Evolutionary conservation across 2,329 filamentous ascomycete species (phyloP).

Genomic region (Aaosphaeria arxii): DNA sequence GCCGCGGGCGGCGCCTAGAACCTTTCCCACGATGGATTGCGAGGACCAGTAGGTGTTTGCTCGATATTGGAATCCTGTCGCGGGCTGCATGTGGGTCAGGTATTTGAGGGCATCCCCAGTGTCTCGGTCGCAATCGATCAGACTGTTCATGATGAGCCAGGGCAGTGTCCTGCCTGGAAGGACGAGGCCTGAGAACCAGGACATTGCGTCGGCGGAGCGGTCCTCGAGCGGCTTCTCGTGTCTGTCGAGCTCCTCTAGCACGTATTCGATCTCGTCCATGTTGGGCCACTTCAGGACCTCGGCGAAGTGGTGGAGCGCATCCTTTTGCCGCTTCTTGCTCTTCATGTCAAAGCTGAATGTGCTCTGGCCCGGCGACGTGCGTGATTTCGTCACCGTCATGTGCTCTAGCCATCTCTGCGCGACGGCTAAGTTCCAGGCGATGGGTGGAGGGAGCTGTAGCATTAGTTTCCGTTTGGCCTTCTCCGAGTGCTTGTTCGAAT

Average conservation of each 20-base stretch:
- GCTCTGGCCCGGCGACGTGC: slow-evolving; percentile 40
- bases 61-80: slow-evolving; percentile 74
- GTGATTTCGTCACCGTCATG: slow-evolving; percentile 63
- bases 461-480: slow-evolving; percentile 64
- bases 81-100: slow-evolving; percentile 65
- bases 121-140: slow-evolving; percentile 73
- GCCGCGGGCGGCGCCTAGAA: slow-evolving; percentile 64
- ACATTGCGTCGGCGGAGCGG: slow-evolving; percentile 71
- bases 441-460: slow-evolving; percentile 63
- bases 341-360: slow-evolving; percentile 62
- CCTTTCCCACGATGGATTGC: slow-evolving; percentile 70
- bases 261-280: slow-evolving; percentile 60
- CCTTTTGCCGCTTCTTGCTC: slow-evolving; percentile 65
- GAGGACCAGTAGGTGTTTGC: slow-evolving; percentile 76
- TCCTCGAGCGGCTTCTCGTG: slow-evolving; percentile 48
- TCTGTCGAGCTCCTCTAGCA: slow-evolving; percentile 58
- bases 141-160: slow-evolving; percentile 74
- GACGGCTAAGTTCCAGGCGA: slow-evolving; percentile 72
- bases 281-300: slow-evolving; percentile 76
- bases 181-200: slow-evolving; percentile 73
- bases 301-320: slow-evolving; percentile 66
- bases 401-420: slow-evolving; percentile 71
- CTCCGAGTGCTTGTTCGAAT: slow-evolving; percentile 59
- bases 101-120: slow-evolving; percentile 63
- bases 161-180: slow-evolving; percentile 68